A percentile compares a stretch with the other conserved stretches of the same genome.
Conservation (phyloP, 208 protist species). For the Trypanosoma rangeli region DNA sequence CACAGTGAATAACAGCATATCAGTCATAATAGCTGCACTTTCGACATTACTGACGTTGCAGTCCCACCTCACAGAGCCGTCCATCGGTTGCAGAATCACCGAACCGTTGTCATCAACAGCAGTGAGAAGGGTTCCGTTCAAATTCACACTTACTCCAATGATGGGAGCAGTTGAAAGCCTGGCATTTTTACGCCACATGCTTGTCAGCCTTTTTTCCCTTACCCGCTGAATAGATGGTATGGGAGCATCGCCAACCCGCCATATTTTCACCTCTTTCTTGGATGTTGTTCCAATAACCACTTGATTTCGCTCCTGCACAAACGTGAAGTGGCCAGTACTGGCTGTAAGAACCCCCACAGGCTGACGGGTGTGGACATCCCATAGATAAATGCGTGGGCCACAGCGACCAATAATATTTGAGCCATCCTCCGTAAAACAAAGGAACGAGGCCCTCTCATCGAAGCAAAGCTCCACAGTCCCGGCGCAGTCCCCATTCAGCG, state of each 20-base stretch:
- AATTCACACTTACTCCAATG: slow-evolving; percentile 36
- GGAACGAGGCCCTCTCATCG: slow-evolving; percentile 36
- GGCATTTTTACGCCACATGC: slow-evolving; percentile 52
- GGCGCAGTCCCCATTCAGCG: slow-evolving; percentile 41
- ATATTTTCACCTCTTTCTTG: slow-evolving; percentile 51
- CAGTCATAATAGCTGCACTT: slow-evolving; percentile 35
- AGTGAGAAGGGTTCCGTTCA: slow-evolving; percentile 28
- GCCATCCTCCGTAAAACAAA: slow-evolving; percentile 64
- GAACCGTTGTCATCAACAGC: slow-evolving; percentile 28
- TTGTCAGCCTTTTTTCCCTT: slow-evolving; percentile 52
- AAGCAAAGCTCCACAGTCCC: slow-evolving; percentile 32
- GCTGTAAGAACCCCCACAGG: slow-evolving; percentile 53
- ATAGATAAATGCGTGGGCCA: slow-evolving; percentile 48
- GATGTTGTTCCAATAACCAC: slow-evolving; percentile 55
- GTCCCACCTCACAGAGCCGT: slow-evolving; percentile 26
- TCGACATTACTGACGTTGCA: slow-evolving; percentile 26
- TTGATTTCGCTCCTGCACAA: slow-evolving; percentile 47
- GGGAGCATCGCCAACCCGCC: slow-evolving; percentile 38
- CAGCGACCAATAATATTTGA: slow-evolving; percentile 50
- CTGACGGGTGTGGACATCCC: slow-evolving; percentile 48
- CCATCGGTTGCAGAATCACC: slow-evolving; percentile 45
- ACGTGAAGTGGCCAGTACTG: slow-evolving; percentile 47
- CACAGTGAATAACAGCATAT: slow-evolving; percentile 36
- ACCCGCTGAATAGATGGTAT: slow-evolving; percentile 53
- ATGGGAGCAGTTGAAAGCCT: slow-evolving; percentile 61